phyloP scores from a whole-genome alignment of 2,329 filamentous ascomycete species.

The Emergomyces orientalis region DNA sequence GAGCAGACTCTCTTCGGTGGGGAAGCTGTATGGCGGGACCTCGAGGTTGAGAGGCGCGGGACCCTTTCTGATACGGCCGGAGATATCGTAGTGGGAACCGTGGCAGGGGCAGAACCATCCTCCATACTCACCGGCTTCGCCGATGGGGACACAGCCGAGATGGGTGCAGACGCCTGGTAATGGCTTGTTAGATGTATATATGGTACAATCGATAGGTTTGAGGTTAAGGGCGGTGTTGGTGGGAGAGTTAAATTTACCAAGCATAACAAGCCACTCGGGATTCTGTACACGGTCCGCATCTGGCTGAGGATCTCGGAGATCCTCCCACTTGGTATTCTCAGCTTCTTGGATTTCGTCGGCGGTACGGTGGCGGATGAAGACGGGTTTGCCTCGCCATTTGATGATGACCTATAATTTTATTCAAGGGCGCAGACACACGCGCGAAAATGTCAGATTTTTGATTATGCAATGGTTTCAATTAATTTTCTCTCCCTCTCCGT shows the following conservation, averaged over 20 bases:
- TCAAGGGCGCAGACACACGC: conserved; percentile 1
- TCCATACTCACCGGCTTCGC: conserved; percentile 94
- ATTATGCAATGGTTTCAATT: not conserved
- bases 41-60: conserved; percentile 96
- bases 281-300: conserved; percentile 94
- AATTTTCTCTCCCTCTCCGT: not conserved
- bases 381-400: conserved; percentile 99
- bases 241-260: conserved; percentile 52
- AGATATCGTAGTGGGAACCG: conserved; percentile 99
- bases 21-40: conserved; percentile 86
- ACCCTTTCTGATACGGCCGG: conserved; percentile 93
- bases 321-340: conserved; percentile 72
- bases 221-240: not conserved
- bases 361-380: conserved; percentile 99
- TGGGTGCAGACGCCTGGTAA: conserved; percentile 87
- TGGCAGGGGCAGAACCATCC: conserved; percentile 99
- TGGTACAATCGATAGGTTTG: not conserved
- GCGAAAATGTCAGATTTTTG: conserved; percentile 7
- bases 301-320: conserved; percentile 80
- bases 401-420: conserved; percentile 66
- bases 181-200: not conserved
- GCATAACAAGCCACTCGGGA: conserved; percentile 97
- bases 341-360: conserved; percentile 87
- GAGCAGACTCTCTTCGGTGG: conserved; percentile 75
- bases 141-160: conserved; percentile 97